A percentile compares a stretch with the other conserved stretches of the same genome.
Conservation (phyloP, 768 basidiomycete species). For the Suillus subalutaceus region DNA sequence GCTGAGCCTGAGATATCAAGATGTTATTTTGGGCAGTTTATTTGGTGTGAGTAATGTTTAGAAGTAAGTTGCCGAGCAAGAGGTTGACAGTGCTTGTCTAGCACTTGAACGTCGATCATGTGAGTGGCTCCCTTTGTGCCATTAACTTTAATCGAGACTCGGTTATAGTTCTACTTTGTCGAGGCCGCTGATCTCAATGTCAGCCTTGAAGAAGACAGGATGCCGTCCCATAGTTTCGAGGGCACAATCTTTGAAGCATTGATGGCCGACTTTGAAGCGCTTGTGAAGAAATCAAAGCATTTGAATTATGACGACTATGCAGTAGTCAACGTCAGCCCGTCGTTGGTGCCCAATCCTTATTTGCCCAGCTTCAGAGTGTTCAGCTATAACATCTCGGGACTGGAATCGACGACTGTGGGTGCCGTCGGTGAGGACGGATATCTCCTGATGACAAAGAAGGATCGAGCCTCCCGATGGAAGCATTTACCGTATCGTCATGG, state of each 20-base stretch:
- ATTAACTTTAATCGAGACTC: neutral
- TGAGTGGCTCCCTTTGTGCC: constrained; percentile 36
- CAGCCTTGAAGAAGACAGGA: constrained; percentile 24
- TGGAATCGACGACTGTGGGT: constrained; percentile 3
- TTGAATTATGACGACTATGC: constrained; percentile 67
- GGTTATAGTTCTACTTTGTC: constrained; percentile 55
- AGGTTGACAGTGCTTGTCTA: constrained; percentile 30
- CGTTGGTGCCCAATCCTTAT: constrained; percentile 88
- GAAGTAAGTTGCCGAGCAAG: constrained; percentile 29
- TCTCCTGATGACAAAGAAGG: constrained; percentile 5
- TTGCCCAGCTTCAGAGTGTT: constrained; percentile 80
- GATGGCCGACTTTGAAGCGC: constrained; percentile 62
- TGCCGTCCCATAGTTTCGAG: neutral
- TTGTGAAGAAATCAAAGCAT: constrained; percentile 54
- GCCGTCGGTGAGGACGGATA: constrained; percentile 16
- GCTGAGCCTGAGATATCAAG: constrained; percentile 80
- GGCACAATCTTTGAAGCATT: constrained; percentile 46
- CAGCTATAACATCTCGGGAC: constrained; percentile 72
- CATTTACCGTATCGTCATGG: constrained; percentile 47
- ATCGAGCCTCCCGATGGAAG: constrained; percentile 13
- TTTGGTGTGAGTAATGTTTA: constrained; percentile 62
- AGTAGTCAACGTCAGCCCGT: constrained; percentile 78
- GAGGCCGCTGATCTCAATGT: constrained; percentile 54
- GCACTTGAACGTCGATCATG: constrained; percentile 88
- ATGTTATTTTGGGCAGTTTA: constrained; percentile 85